Base-by-base conservation (phyloP, 1,284 basidiomycete genomes). In the Trichosporon faecale region DNA sequence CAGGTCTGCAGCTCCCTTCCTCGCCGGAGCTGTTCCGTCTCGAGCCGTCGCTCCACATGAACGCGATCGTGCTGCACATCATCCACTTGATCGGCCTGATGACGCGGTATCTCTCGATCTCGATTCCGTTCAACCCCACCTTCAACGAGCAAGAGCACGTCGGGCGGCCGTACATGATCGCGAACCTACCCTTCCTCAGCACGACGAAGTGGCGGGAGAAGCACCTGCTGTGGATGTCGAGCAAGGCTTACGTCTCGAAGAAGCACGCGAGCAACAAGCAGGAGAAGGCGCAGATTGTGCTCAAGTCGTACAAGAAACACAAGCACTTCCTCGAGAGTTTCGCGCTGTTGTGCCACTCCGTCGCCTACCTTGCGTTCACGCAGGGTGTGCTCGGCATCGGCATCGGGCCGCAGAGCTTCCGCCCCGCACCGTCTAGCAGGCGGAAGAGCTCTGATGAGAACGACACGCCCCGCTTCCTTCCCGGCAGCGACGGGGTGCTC, bases 301-400 rank as follows among this genome's bases (percentile, higher is more conserved):
- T 74, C 2, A 60, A 66, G 25, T 73, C 76, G 5, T 52, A 37
- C 29, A 65, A 29, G 46, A 81, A 80, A 57, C 77, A 80, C 55
- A 75, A 74, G 3, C 70, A 72, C 9, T 81, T 80, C 31, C 73
- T 81, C 14, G 77, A 74, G 8, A 73, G 79, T 3, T 82, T 78
- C 60, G 80, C 74, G 1, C 72, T 82, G 18, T 72, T 82, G 0
- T 72, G 77, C 4, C 79, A 80, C 64, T 79, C 79, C 0, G 70
- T 82, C 2, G 77, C 80, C 1, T 82, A 82, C 65, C 74, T 82
- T 2, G 81, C 80, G 3, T 80, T 76, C 75, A 77, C 76, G 2
- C 80, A 82, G 68, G 80, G 79, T 21, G 81, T 81, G 7, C 68
- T 72, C 2, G 78, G 78, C 1, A 76, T 81, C 18, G 79, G 79